Base-by-base conservation (phyloP, 225 moss, liverwort and hornwort species). In the Bryoerythrophyllum caledonicum region DNA sequence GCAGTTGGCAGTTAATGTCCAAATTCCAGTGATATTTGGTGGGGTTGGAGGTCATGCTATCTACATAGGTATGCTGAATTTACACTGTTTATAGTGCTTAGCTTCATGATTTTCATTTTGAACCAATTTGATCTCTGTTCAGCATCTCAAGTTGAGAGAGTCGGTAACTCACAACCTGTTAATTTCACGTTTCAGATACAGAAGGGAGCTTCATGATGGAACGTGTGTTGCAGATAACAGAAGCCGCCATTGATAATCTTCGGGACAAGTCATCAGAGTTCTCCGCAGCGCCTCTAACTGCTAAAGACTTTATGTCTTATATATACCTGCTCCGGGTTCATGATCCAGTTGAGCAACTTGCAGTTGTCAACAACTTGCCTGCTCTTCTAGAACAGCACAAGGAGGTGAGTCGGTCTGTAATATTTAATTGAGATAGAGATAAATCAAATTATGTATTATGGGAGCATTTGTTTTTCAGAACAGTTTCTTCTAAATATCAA, bases 171-270 rank as follows among this genome's bases (percentile, higher is more conserved):
- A 79, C 43, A 66, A 56, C 35, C 30, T 73, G 20, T 21, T 75
- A n/a, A 24, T 68, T 60, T 78, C 54, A 41, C 72, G 32, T 70
- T 74, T 55, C 92, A 97, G 99, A 99, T 74, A 91, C 99, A 28
- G 99, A 99, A 81, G 99, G 99, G 57, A 99, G 99, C 82, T 95
- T 99, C 78, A 94, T 99, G 93, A 85, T 92, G 85, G 99, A 99
- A 82, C 89, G 99, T 59, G 95, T 86, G 56, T 78, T 87, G 72
- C 95, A 99, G 78, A 92, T 99, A 74, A 85, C 90, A 72, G 90
- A 93, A 84, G 84, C 91, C 28, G 84, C 88, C 73, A 82, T 92
- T 10, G 78, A 70, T 54, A 80, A 83, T 60, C 82, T 93, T 67
- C 41, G 81, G 72, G 77, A 24, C 16, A 84, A 70, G 86, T 74